Evolutionary conservation across 257 asterid species (phyloP), one percentile per base, ranked within the genome.

Genomic region (Lycium barbarum): DNA sequence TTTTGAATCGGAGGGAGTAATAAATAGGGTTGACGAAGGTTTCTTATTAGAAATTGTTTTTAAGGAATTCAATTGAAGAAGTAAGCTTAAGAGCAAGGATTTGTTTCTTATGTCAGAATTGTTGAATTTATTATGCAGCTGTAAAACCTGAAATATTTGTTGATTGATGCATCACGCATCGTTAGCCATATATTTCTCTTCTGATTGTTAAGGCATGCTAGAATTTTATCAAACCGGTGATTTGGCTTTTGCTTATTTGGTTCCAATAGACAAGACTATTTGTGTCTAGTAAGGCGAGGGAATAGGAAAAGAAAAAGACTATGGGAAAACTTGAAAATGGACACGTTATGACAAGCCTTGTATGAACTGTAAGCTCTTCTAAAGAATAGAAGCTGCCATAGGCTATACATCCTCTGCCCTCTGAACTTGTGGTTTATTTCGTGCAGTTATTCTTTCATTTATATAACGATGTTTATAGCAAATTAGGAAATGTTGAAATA

Each of bases 381-480:
- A 73, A 20, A 45, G 80, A 73, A 10, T 5, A 45, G 80, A 20
- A 47, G 80, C 59, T 47, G 12, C 43, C 61, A 49, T 73, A 12
- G 40, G 81, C 40, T 47, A 76, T 76, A 12, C 51, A 51, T 76
- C 45, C 4, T 51, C 62, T 76, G 49, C 62, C 62, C 1, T 76
- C 20, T 22, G 82, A 76, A 51, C 63, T 63, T 22, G 51, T 73
- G 38, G 38, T 45, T 72, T 22, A 26, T 74, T 22, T 74, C 63
- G 26, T 26, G 63, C 61, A 45, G 80, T 73, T 73, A 20, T 45
- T 73, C 59, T 47, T 73, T 47, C 40, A 20, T 73, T 73, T 47
- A 11, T 47, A 10, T 73, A 2, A n/a, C 61, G 15, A 20, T 20
- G 80, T 73, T 73, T 73, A 73, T 76, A 13, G 63, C 36, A 76